Conservation (phyloP, 257 asterid genomes). For the Solanum tacnaense region DNA sequence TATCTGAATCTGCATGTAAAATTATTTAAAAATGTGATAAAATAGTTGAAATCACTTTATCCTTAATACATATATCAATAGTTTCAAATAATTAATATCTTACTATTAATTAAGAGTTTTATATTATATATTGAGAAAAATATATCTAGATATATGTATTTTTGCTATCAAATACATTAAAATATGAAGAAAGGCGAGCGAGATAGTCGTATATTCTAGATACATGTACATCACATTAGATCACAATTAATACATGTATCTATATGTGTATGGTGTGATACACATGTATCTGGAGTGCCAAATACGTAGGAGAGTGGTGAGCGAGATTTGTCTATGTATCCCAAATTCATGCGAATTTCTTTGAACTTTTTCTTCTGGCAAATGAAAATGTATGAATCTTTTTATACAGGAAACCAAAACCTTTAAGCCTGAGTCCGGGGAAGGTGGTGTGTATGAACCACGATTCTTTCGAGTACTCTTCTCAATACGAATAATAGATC, state of each 20-base stretch:
- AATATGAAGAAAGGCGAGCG: not conserved
- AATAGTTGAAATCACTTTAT: not conserved
- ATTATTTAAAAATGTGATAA: not conserved
- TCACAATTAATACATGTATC: not conserved
- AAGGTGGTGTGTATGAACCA: too few relatives aligned
- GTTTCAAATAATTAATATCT: too few relatives aligned
- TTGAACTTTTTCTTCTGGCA: too few relatives aligned
- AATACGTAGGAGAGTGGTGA: too few relatives aligned
- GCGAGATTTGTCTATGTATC: not conserved
- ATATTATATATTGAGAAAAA: not conserved
- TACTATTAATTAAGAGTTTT: too few relatives aligned
- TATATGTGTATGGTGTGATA: too few relatives aligned
- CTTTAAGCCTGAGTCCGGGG: too few relatives aligned
- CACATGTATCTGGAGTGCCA: not conserved
- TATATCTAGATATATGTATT: too few relatives aligned
- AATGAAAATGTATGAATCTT: too few relatives aligned
- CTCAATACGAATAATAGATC: not conserved
- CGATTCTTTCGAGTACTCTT: not conserved
- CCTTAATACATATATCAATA: not conserved
- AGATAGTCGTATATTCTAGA: too few relatives aligned
- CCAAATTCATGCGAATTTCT: too few relatives aligned
- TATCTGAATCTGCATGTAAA: not conserved
- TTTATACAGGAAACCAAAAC: not conserved
- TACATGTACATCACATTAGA: not conserved
- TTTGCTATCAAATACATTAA: too few relatives aligned